These are phyloP conservation scores for Epichloe typhina DNA, from an alignment of 2,329 filamentous ascomycete genomes.

Conservation along the genomic window DNA sequence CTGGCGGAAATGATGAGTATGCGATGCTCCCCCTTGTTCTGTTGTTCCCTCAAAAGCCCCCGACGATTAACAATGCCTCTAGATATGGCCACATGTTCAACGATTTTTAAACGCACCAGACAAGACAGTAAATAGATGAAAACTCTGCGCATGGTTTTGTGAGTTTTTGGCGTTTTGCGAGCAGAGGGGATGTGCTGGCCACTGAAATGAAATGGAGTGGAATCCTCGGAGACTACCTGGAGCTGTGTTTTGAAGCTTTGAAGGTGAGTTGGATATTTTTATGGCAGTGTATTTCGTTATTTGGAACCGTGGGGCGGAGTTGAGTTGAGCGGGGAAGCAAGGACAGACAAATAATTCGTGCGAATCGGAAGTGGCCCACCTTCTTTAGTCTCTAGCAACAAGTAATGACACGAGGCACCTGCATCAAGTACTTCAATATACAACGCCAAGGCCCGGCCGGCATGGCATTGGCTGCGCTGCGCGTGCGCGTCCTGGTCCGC, in stretches of 20 bases:
- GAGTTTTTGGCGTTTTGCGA: neutral
- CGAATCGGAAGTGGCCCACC: neutral
- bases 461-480: too few species aligned
- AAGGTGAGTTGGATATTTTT: neutral
- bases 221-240: neutral
- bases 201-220: neutral
- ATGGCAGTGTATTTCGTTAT: neutral
- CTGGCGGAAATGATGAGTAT: slow-evolving; percentile 67
- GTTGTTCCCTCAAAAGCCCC: slow-evolving; percentile 15
- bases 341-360: neutral
- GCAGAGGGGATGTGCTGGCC: neutral
- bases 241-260: neutral
- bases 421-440: slow-evolving; percentile 2
- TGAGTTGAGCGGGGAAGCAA: neutral
- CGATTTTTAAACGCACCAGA: slow-evolving; percentile 45
- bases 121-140: neutral
- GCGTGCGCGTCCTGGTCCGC: too few species aligned
- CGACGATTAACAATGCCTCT: slow-evolving; percentile 7
- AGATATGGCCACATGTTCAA: slow-evolving; percentile 64
- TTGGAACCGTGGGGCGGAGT: neutral
- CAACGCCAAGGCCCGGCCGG: too few species aligned
- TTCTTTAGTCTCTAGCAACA: neutral
- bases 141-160: neutral
- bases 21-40: slow-evolving; percentile 18
- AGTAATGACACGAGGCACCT: slow-evolving; percentile 1